phyloP scores from a whole-genome alignment of 2,329 filamentous ascomycete genomes.

The Venturia pyrina region DNA sequence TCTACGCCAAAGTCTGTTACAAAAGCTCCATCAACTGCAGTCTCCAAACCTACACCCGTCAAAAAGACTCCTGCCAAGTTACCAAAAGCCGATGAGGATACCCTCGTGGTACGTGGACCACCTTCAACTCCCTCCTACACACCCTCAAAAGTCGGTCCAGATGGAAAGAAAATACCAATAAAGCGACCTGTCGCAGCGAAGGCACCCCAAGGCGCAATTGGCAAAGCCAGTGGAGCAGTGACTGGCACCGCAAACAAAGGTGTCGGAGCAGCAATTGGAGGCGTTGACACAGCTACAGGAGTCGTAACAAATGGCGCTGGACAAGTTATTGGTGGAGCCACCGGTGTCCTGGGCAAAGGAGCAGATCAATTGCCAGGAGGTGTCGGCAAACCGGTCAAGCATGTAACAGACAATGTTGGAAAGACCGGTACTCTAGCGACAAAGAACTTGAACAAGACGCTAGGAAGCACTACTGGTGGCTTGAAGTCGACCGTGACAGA shows the following conservation, averaged over 20 bases:
- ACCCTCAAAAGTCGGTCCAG: background rate
- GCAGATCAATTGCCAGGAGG: slow-evolving; percentile 24
- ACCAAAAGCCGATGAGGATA: slow-evolving; percentile 12
- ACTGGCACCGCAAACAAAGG: slow-evolving; percentile 29
- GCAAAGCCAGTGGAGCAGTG: slow-evolving; percentile 24
- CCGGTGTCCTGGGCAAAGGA: slow-evolving; percentile 28
- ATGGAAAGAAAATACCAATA: slow-evolving; percentile 19
- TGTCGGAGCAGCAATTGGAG: slow-evolving; percentile 20
- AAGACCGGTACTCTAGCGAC: slow-evolving; percentile 32
- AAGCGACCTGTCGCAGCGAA: slow-evolving; percentile 22
- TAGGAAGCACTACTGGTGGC: slow-evolving; percentile 30
- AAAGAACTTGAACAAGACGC: slow-evolving; percentile 31
- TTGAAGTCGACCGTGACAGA: slow-evolving; percentile 34
- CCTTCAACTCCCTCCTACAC: slow-evolving; percentile 17
- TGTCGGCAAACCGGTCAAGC: slow-evolving; percentile 28
- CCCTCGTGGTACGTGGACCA: background rate
- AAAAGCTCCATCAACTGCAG: slow-evolving; percentile 12
- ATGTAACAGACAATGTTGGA: slow-evolving; percentile 31
- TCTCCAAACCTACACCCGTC: slow-evolving; percentile 15
- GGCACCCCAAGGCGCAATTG: slow-evolving; percentile 27
- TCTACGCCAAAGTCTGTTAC: slow-evolving; percentile 10
- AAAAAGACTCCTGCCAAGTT: slow-evolving; percentile 20
- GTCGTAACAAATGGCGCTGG: slow-evolving; percentile 18
- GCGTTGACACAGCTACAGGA: slow-evolving; percentile 16
- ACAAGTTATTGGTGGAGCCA: slow-evolving; percentile 25